Conservation (phyloP, 2,329 filamentous ascomycete species). For the Aspergillus neotritici region DNA sequence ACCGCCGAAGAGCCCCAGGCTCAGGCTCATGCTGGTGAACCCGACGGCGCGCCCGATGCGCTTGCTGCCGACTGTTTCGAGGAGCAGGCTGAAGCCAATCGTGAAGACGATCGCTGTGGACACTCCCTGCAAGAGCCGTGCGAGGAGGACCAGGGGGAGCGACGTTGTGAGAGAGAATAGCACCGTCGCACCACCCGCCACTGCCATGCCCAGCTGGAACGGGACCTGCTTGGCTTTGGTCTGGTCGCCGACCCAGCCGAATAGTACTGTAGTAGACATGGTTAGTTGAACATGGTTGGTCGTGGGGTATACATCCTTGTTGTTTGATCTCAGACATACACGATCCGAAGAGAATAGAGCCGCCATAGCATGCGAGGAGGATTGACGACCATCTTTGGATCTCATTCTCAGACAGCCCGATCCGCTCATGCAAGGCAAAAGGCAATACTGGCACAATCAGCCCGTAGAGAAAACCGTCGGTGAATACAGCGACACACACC, state of each 20-base stretch:
- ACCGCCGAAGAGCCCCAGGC: slow-evolving; percentile 57
- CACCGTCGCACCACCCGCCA: slow-evolving; percentile 45
- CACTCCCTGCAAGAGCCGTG: slow-evolving; percentile 60
- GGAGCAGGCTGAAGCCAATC: slow-evolving; percentile 61
- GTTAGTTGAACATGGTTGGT: not conserved
- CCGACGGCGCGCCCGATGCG: slow-evolving; percentile 36
- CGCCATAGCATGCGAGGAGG: slow-evolving; percentile 16
- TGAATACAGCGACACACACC: slow-evolving; percentile 9
- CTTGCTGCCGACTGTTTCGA: slow-evolving; percentile 41
- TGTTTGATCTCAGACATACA: not conserved
- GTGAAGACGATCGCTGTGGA: slow-evolving; percentile 66
- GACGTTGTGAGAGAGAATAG: slow-evolving; percentile 57
- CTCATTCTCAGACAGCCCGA: slow-evolving; percentile 4
- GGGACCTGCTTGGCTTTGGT: slow-evolving; percentile 2
- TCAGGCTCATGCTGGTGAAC: slow-evolving; percentile 54
- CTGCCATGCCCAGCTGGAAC: slow-evolving; percentile 6
- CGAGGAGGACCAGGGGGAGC: slow-evolving; percentile 55
- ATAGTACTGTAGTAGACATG: slow-evolving; percentile 1
- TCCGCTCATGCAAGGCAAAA: slow-evolving; percentile 12
- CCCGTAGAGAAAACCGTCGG: slow-evolving; percentile 18
- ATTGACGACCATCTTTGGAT: slow-evolving; percentile 17
- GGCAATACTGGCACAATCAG: slow-evolving; percentile 18
- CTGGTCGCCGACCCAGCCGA: slow-evolving; percentile 5
- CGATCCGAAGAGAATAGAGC: slow-evolving; percentile 1
- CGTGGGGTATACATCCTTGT: not conserved